Percentiles rank a stretch among this genome's conserved stretches.
Conservation (phyloP, 805 yeast genomes). For the Saturnispora sanitii region DNA sequence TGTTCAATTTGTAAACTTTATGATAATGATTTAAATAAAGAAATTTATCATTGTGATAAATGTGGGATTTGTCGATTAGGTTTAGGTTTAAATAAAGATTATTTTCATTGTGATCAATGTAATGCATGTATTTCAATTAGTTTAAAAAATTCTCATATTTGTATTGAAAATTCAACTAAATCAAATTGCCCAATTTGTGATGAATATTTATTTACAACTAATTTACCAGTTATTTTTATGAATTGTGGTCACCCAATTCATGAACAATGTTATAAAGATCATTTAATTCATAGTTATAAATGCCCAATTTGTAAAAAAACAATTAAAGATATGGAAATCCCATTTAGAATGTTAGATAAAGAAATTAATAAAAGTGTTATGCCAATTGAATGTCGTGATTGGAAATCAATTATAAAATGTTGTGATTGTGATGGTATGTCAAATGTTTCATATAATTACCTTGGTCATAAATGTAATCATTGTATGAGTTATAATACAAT, state of each 20-base stretch:
- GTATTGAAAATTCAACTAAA: constrained; percentile 81
- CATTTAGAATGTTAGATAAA: constrained; percentile 75
- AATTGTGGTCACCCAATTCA: constrained; percentile 92
- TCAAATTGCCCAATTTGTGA: constrained; percentile 91
- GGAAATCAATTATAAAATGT: constrained; percentile 71
- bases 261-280: constrained; percentile 71
- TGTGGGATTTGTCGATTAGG: constrained; percentile 94
- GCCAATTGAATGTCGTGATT: constrained; percentile 68
- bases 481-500: constrained; percentile 84
- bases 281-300: constrained; percentile 73
- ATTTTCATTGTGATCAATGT: constrained; percentile 84
- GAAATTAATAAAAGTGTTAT: constrained; percentile 69
- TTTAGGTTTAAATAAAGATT: constrained; percentile 77
- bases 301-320: constrained; percentile 88
- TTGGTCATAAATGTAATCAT: constrained; percentile 81
- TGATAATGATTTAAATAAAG: constrained; percentile 69
- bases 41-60: constrained; percentile 83
- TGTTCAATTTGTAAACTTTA: constrained; percentile 72
- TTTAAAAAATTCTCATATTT: constrained; percentile 64
- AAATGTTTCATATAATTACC: constrained; percentile 63
- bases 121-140: constrained; percentile 81
- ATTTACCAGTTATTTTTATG: constrained; percentile 81
- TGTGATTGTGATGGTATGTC: constrained; percentile 85
- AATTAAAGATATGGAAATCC: constrained; percentile 77
- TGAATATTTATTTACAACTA: constrained; percentile 79